A percentile compares a stretch with the other conserved stretches of the same genome.
Evolutionary conservation across 441 rosid genomes (phyloP).

Genomic region (Rhodomyrtus psidioides): DNA sequence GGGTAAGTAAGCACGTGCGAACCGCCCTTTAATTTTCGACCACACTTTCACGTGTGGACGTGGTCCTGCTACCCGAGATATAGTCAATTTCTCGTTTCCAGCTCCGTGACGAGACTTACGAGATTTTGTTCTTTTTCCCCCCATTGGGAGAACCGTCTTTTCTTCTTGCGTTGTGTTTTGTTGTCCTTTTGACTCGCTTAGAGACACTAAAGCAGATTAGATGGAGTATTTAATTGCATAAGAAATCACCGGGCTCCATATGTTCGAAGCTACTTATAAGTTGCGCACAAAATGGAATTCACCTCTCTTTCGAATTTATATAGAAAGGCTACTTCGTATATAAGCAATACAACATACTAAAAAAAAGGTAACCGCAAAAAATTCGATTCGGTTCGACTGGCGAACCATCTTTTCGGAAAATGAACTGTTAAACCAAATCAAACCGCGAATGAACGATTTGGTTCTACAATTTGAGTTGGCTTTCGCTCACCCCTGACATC

Average conservation of each 20-base stretch:
- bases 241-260: background rate
- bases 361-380: background rate
- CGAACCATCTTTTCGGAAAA: background rate
- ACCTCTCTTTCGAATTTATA: background rate
- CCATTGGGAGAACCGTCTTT: background rate
- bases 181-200: background rate
- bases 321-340: background rate
- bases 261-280: accelerated
- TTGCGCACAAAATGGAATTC: background rate
- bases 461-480: background rate
- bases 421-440: background rate
- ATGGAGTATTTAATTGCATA: background rate
- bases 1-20: background rate
- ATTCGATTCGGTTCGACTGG: background rate
- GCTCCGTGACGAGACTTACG: background rate
- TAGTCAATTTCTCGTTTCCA: background rate
- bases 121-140: background rate
- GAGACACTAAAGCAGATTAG: background rate
- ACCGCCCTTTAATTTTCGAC: background rate
- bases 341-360: background rate
- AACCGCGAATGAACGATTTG: background rate
- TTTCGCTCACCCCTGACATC: too few species aligned
- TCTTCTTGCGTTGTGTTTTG: background rate
- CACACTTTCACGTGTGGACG: background rate
- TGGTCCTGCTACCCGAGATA: background rate